Conservation (phyloP, 1,139 yeast genomes). For the Pichia sp. region DNA sequence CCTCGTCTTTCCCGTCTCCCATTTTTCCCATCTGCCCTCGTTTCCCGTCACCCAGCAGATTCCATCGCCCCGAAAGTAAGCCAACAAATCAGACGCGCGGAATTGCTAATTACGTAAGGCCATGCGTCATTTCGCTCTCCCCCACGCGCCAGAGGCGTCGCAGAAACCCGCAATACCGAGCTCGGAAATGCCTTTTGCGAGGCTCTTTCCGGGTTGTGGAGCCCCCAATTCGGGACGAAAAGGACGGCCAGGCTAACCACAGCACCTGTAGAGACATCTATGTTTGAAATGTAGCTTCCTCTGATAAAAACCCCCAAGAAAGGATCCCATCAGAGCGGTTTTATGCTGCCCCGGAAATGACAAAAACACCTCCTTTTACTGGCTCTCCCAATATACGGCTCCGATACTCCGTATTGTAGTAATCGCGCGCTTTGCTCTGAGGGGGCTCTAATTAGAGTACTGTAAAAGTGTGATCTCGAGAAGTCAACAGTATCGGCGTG, state of each 20-base stretch:
- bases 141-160: background rate
- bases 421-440: background rate
- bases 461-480: slow-evolving; percentile 1
- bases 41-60: background rate
- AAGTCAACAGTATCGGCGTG: background rate
- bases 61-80: slow-evolving; percentile 3
- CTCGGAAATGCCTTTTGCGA: background rate
- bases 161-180: background rate
- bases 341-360: background rate
- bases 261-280: background rate
- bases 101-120: slow-evolving; percentile 3
- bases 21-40: background rate
- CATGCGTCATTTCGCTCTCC: background rate
- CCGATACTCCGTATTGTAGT: slow-evolving; percentile 6
- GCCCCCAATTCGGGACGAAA: background rate
- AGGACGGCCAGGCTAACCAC: background rate
- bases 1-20: background rate
- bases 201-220: background rate
- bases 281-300: background rate
- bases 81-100: slow-evolving; percentile 7
- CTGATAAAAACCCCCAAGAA: background rate
- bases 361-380: slow-evolving; percentile 3
- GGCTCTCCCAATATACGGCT: slow-evolving; percentile 4
- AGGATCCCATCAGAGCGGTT: background rate
- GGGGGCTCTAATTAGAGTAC: background rate